A percentile compares a stretch with the other conserved stretches of the same genome.
Conservation (phyloP, 257 asterid species). For the Solanum rostratum region DNA sequence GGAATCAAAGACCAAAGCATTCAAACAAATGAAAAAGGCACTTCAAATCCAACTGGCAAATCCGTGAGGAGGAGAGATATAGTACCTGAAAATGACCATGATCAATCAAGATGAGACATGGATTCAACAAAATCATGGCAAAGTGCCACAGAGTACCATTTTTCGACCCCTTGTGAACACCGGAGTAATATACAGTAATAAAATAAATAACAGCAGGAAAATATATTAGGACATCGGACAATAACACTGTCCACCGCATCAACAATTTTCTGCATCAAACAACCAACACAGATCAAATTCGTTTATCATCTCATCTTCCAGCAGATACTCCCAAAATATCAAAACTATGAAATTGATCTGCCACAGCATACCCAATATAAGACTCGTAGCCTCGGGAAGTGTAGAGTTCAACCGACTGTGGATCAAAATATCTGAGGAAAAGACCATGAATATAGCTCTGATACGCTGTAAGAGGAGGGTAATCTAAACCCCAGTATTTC, state of each 20-base stretch:
- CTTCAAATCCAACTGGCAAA: not conserved
- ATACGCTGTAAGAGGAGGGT: constrained; percentile 89
- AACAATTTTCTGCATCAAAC: constrained; percentile 77
- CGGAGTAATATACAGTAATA: constrained; percentile 35
- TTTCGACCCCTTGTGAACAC: constrained; percentile 23
- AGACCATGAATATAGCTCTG: constrained; percentile 82
- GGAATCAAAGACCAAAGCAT: constrained; percentile 1
- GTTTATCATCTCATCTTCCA: not conserved
- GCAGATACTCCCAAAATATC: not conserved
- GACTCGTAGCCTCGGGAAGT: constrained; percentile 83
- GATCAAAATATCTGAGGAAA: constrained; percentile 51
- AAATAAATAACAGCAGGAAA: constrained; percentile 89
- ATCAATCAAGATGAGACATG: constrained; percentile 89
- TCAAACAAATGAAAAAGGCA: not conserved
- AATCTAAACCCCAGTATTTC: constrained; percentile 88
- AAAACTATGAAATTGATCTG: not conserved
- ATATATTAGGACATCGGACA: constrained; percentile 79
- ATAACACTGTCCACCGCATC: constrained; percentile 98
- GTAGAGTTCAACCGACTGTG: constrained; percentile 50
- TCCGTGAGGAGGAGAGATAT: not conserved
- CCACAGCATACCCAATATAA: constrained; percentile 51
- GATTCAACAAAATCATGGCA: constrained; percentile 72
- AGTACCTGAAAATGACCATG: constrained; percentile 95
- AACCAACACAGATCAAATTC: constrained; percentile 7
- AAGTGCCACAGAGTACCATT: constrained; percentile 54